Evolutionary conservation across 2,329 filamentous ascomycete species (phyloP).

Genomic region (Mycocentrospora acerina): DNA sequence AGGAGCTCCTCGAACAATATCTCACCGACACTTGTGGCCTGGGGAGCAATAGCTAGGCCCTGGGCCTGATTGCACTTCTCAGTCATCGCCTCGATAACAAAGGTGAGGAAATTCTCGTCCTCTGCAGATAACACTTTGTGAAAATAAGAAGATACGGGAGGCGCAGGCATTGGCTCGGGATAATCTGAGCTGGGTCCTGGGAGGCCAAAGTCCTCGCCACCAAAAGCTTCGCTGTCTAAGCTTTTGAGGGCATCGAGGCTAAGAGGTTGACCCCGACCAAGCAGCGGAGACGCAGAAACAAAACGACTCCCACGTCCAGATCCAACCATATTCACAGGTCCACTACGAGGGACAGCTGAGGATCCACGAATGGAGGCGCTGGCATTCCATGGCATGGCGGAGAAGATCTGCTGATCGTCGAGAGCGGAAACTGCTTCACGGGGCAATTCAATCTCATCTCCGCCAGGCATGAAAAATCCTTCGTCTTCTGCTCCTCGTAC

Average conservation of each 20-base stretch:
- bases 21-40: slow-evolving; percentile 35
- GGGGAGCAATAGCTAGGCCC: slow-evolving; percentile 18
- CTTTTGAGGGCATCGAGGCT: slow-evolving; percentile 30
- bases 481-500: slow-evolving; percentile 42
- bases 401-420: slow-evolving; percentile 66
- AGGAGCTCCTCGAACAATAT: slow-evolving; percentile 72
- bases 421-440: slow-evolving; percentile 67
- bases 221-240: slow-evolving; percentile 29
- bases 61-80: slow-evolving; percentile 27
- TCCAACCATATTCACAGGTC: slow-evolving; percentile 45
- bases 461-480: slow-evolving; percentile 24
- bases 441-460: slow-evolving; percentile 64
- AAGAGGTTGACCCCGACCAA: slow-evolving; percentile 49
- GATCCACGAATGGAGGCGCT: slow-evolving; percentile 58
- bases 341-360: slow-evolving; percentile 42
- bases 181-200: slow-evolving; percentile 23
- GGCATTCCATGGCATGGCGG: slow-evolving; percentile 70
- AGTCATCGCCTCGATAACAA: slow-evolving; percentile 53
- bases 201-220: slow-evolving; percentile 19
- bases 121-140: slow-evolving; percentile 59
- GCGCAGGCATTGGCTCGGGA: slow-evolving; percentile 4
- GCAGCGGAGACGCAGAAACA: slow-evolving; percentile 62
- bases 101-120: slow-evolving; percentile 63
- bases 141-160: slow-evolving; percentile 44
- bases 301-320: slow-evolving; percentile 49